These are phyloP conservation scores for Parietichytrium sp. DNA, from an alignment of 108 stramenopile genomes.

Conservation along the genomic window DNA sequence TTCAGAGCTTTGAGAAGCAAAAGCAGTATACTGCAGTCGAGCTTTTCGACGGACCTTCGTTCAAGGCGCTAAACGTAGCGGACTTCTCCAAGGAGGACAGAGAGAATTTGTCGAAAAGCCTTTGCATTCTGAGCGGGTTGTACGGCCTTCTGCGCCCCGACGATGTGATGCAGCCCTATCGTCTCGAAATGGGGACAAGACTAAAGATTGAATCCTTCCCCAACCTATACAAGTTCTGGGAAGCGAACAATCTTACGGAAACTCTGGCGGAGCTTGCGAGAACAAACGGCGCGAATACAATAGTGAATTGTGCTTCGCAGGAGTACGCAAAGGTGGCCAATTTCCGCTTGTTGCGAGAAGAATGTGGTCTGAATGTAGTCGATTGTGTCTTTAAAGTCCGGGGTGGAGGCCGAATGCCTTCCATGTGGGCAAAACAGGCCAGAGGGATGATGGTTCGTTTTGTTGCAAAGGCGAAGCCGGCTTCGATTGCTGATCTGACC, in stretches of 20 bases:
- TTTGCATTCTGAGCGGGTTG: background rate
- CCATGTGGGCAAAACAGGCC: slow-evolving; percentile 1
- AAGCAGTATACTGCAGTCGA: background rate
- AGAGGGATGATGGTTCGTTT: slow-evolving; percentile 23
- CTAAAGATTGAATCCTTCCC: background rate
- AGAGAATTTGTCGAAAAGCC: background rate
- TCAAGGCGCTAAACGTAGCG: slow-evolving; percentile 27
- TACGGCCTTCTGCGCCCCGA: slow-evolving; percentile 2
- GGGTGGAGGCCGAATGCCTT: background rate
- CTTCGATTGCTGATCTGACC: background rate
- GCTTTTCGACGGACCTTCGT: slow-evolving; percentile 17
- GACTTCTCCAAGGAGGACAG: background rate
- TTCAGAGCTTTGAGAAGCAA: background rate
- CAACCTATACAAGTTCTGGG: background rate
- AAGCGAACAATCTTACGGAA: background rate
- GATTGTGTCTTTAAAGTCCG: background rate
- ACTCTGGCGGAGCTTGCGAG: slow-evolving; percentile 12
- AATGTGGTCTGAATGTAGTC: background rate
- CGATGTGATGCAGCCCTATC: background rate
- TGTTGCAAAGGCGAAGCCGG: background rate
- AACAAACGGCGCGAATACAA: slow-evolving; percentile 5
- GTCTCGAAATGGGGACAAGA: slow-evolving; percentile 20
- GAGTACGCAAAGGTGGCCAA: slow-evolving; percentile 17
- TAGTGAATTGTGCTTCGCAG: slow-evolving; percentile 9
- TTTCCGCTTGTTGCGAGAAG: background rate